phyloP scores from a whole-genome alignment of 75 land plant species.

The Cryptomeria japonica region DNA sequence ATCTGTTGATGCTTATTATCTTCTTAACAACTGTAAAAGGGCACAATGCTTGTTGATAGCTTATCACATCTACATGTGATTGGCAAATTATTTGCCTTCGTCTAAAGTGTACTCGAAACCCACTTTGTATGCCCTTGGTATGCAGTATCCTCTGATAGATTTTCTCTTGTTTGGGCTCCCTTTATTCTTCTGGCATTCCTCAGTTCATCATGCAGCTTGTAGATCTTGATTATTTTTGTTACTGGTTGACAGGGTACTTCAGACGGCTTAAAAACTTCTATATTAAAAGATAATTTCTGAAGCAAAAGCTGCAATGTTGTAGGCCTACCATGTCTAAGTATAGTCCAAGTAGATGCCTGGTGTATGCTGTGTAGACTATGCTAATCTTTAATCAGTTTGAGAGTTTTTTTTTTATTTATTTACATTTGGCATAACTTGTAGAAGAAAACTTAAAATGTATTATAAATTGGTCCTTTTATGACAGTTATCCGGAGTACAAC shows the following conservation, averaged over 20 bases:
- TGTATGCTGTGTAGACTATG: neutral
- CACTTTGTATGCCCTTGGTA: too few relatives aligned
- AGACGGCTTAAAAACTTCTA: neutral
- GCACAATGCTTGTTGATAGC: neutral
- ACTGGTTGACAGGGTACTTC: neutral
- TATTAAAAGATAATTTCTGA: neutral
- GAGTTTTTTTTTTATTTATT: neutral
- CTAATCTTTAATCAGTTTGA: neutral
- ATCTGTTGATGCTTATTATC: neutral
- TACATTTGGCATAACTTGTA: neutral
- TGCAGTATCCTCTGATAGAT: neutral
- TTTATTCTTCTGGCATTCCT: neutral
- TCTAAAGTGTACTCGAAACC: neutral
- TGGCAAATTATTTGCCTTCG: neutral
- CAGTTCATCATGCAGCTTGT: neutral
- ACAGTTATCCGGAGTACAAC: conserved; percentile 43
- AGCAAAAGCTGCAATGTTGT: neutral
- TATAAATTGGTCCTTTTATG: neutral
- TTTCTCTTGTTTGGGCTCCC: neutral
- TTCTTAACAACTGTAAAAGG: neutral
- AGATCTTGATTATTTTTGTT: neutral
- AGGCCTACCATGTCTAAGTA: neutral
- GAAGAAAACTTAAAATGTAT: neutral
- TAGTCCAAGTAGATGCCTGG: neutral
- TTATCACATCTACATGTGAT: neutral